phyloP scores from a whole-genome alignment of 305 asterid species.

The Fraxinus sp. region DNA sequence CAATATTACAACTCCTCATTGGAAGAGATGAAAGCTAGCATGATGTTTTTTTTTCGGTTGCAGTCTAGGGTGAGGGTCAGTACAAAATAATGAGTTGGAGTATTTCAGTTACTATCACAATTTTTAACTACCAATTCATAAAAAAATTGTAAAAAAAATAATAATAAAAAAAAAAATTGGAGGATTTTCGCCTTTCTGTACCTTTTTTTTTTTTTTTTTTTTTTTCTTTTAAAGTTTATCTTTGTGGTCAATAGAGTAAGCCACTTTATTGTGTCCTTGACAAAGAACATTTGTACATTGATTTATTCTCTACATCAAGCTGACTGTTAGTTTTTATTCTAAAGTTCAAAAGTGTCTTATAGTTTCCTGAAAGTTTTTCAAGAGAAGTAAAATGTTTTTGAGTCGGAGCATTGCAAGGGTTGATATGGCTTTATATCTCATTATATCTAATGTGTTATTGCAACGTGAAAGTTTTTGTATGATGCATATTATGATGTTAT shows the following conservation, averaged over 20 bases:
- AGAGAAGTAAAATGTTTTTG: too few relatives aligned
- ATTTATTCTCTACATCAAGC: not conserved
- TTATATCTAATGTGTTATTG: not conserved
- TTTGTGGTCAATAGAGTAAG: not conserved
- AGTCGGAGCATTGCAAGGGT: too few relatives aligned
- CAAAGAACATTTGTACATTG: not conserved
- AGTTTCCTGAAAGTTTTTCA: too few relatives aligned
- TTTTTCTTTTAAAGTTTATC: not conserved
- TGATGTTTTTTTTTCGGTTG: too few relatives aligned
- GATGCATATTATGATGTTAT: not conserved
- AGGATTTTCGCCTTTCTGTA: not conserved
- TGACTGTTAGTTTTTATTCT: not conserved
- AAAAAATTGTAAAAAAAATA: not conserved
- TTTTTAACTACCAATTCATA: not conserved
- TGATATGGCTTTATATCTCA: too few relatives aligned
- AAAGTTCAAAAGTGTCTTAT: not conserved
- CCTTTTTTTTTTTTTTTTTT: not conserved
- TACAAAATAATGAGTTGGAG: not conserved
- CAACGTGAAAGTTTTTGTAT: not conserved
- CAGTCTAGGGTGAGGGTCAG: not conserved
- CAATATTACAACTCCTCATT: too few relatives aligned
- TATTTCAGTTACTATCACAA: not conserved
- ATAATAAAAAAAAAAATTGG: not conserved
- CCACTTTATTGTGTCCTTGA: not conserved
- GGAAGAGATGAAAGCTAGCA: too few relatives aligned